Percentiles rank a stretch among this genome's conserved stretches.
phyloP scores from a whole-genome alignment of 768 basidiomycete genomes.

The Hygrocybe coccinea region DNA sequence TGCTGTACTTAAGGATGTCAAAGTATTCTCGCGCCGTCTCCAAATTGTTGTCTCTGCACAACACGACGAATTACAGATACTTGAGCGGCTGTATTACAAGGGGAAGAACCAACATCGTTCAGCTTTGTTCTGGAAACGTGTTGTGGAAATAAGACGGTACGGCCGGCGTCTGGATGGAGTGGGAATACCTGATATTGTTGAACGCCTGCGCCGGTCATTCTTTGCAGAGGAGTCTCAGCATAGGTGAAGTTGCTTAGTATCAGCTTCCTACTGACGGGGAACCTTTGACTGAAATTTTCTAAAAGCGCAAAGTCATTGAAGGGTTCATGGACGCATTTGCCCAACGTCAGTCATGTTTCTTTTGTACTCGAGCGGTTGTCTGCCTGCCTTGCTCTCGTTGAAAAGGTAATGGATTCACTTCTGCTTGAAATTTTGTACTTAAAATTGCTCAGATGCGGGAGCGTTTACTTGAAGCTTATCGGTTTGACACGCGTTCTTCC shows the following conservation, averaged over 20 bases:
- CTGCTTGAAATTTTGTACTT: slow-evolving; percentile 2
- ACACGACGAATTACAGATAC: slow-evolving; percentile 50
- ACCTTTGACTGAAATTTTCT: slow-evolving; percentile 1
- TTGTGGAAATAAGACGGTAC: slow-evolving; percentile 56
- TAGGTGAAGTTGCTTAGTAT: slow-evolving; percentile 34
- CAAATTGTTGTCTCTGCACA: slow-evolving; percentile 40
- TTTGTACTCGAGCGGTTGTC: slow-evolving; percentile 34
- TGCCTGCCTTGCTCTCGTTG: slow-evolving; percentile 36
- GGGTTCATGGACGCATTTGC: slow-evolving; percentile 61
- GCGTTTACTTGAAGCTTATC: slow-evolving; percentile 47
- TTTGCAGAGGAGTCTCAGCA: slow-evolving; percentile 36
- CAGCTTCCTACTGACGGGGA: not conserved
- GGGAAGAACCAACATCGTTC: slow-evolving; percentile 73
- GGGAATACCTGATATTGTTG: slow-evolving; percentile 29
- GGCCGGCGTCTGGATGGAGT: slow-evolving; percentile 34
- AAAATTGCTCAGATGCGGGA: slow-evolving; percentile 38
- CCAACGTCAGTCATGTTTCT: slow-evolving; percentile 35
- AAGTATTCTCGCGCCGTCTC: slow-evolving; percentile 48
- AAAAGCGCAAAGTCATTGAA: slow-evolving; percentile 50
- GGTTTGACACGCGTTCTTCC: slow-evolving; percentile 31
- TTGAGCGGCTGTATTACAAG: slow-evolving; percentile 71
- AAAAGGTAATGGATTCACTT: slow-evolving; percentile 36
- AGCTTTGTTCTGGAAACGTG: slow-evolving; percentile 66
- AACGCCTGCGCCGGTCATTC: slow-evolving; percentile 46
- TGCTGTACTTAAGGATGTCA: slow-evolving; percentile 56